A percentile compares a stretch with the other conserved stretches of the same genome.
Conservation (phyloP, 1,284 basidiomycete genomes). For the Fomes fomentarius region DNA sequence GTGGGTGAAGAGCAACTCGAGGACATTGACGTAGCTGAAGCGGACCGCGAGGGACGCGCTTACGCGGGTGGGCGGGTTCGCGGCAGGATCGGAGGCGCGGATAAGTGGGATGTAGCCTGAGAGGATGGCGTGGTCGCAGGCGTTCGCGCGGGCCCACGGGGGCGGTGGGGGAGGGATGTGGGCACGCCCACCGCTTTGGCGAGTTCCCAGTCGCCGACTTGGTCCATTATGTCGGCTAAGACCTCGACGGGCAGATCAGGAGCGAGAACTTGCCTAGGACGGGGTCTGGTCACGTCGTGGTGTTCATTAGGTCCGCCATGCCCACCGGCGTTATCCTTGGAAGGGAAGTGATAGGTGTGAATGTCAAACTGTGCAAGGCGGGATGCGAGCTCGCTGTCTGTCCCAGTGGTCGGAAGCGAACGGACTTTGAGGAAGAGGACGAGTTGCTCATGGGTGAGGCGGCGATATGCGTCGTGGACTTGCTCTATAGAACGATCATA, state of each 20-base stretch:
- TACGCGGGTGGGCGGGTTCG: slow-evolving; percentile 64
- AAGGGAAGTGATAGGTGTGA: slow-evolving; percentile 66
- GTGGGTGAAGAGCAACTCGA: slow-evolving; percentile 68
- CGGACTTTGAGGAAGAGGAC: slow-evolving; percentile 74
- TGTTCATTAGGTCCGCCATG: slow-evolving; percentile 7
- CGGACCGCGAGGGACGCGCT: slow-evolving; percentile 69
- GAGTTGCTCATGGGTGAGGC: slow-evolving; percentile 66
- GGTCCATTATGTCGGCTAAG: slow-evolving; percentile 74
- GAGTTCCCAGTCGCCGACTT: slow-evolving; percentile 81
- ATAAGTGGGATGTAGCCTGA: slow-evolving; percentile 62
- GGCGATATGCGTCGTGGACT: slow-evolving; percentile 68
- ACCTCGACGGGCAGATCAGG: slow-evolving; percentile 76
- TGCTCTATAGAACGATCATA: slow-evolving; percentile 40
- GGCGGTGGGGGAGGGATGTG: slow-evolving; percentile 64
- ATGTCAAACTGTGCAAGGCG: slow-evolving; percentile 74
- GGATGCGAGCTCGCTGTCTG: slow-evolving; percentile 62
- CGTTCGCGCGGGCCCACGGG: slow-evolving; percentile 71
- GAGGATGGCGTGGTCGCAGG: slow-evolving; percentile 70
- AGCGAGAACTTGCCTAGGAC: slow-evolving; percentile 36
- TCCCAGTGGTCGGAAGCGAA: slow-evolving; percentile 62
- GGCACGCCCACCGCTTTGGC: slow-evolving; percentile 74
- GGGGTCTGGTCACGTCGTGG: slow-evolving; percentile 22
- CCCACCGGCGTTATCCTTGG: slow-evolving; percentile 26
- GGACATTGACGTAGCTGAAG: slow-evolving; percentile 74
- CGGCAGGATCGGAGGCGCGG: slow-evolving; percentile 55